Base-by-base conservation (phyloP, 768 basidiomycete genomes). In the Phylloporus scabripes region DNA sequence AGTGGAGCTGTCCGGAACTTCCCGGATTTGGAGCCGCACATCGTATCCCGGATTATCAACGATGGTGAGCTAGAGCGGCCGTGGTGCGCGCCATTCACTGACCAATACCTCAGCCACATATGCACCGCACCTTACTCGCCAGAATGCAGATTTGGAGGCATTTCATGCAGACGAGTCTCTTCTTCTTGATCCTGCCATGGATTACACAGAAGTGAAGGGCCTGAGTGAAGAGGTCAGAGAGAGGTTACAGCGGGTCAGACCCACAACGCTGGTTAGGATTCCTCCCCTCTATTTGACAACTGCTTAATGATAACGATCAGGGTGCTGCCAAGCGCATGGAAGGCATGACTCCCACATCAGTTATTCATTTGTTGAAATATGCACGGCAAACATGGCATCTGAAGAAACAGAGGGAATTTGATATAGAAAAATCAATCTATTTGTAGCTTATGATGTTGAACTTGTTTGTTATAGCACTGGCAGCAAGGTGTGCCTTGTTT, bases 281-380 rank as follows among this genome's bases (percentile, higher is more conserved):
- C 1, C 23, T 17, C 2, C 28, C 12, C 3, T 4, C 5, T 14
- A 0, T 17, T 38, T 23, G 29, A 36, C n/a, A 7, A 31, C 12
- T 31, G 12, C 0, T 51, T 10, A 29, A 28, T 23, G 1, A 42
- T 42, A 8, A 43, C 41, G 2, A 5, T 46, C n/a, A 92, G 91
- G 92, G 92, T n/a, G 86, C 87, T 4, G 92, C 87, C 14, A 92
- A 92, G 65, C 74, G 92, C 23, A 92, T 94, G 81, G 92, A 94
- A 62, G 92, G 92, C 7, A 89, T 94, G 79, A 95, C 92, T 3
- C 92, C 92, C 2, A 76, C 83, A 0, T 80, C 81, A 1, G 70
- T 87, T n/a, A 73, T 91, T 11, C 73, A 74, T 34, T 63, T 94
- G 21, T 70, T 93, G 53, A 79, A 76, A 57, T 76, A 88, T 61